Percentiles rank a stretch among this genome's conserved stretches.
phyloP scores from a whole-genome alignment of 2,329 filamentous ascomycete genomes.

The Penicillium fuscoglaucum region DNA sequence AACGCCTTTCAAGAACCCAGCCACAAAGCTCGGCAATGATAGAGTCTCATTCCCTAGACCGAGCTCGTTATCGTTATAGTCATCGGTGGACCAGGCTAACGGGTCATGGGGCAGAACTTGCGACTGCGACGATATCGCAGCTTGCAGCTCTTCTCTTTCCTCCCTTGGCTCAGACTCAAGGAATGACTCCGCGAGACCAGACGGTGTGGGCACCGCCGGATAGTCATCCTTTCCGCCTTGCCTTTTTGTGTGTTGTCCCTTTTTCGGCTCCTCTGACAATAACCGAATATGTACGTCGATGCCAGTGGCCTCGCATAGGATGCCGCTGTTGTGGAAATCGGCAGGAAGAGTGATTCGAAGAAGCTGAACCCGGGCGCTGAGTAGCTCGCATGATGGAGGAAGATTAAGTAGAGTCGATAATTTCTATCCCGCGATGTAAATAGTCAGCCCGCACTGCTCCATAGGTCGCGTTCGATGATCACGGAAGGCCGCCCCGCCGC shows the following conservation, averaged over 20 bases:
- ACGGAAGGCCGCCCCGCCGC: conserved; percentile 8
- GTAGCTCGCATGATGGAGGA: conserved; percentile 68
- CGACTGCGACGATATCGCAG: conserved; percentile 55
- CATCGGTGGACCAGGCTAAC: conserved; percentile 47
- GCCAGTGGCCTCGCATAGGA: conserved; percentile 77
- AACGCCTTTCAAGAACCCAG: conserved; percentile 60
- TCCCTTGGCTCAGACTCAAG: conserved; percentile 57
- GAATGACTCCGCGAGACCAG: conserved; percentile 63
- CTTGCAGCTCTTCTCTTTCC: conserved; percentile 59
- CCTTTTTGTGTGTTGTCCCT: conserved; percentile 32
- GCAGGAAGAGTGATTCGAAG: conserved; percentile 82
- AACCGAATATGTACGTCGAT: conserved; percentile 70
- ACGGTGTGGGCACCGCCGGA: conserved; percentile 44
- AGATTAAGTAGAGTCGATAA: conserved; percentile 72
- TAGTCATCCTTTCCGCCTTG: conserved; percentile 13
- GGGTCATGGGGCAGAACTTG: conserved; percentile 49
- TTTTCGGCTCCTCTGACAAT: conserved; percentile 41
- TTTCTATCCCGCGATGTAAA: conserved; percentile 59
- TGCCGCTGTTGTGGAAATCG: conserved; percentile 82
- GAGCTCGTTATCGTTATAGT: conserved; percentile 54
- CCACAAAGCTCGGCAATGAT: conserved; percentile 59
- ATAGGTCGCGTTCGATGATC: conserved; percentile 1
- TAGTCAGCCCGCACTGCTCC: conserved; percentile 25
- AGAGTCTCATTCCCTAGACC: conserved; percentile 55
- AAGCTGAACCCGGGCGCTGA: conserved; percentile 71